Conservation (phyloP, 495 filamentous ascomycete genomes). For the Aspergillus heteromorphus region DNA sequence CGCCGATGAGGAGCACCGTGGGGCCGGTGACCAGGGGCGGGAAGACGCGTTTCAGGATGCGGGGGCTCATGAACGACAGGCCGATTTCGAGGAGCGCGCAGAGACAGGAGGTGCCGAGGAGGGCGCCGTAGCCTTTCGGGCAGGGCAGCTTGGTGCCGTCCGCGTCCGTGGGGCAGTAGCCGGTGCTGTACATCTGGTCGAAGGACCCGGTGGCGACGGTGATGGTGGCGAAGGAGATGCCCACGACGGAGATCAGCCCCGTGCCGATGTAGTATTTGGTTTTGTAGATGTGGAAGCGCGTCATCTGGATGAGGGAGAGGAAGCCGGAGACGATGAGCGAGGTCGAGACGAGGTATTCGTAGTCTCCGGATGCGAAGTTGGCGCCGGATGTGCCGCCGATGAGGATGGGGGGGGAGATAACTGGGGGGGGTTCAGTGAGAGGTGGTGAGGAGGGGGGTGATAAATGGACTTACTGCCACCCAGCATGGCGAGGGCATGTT, state of each 20-base stretch:
- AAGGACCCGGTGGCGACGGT: constrained; percentile 76
- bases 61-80: constrained; percentile 54
- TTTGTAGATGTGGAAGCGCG: constrained; percentile 70
- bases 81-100: constrained; percentile 44
- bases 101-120: constrained; percentile 65
- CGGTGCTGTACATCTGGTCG: constrained; percentile 79
- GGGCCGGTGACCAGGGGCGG: constrained; percentile 85
- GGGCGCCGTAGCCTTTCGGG: constrained; percentile 78
- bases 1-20: constrained; percentile 73
- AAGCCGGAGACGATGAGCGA: constrained; percentile 82
- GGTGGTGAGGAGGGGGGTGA: constrained; percentile 78
- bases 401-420: constrained; percentile 78
- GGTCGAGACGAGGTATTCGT: constrained; percentile 84
- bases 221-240: constrained; percentile 73
- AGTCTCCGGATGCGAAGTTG: constrained; percentile 53
- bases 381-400: constrained; percentile 60
- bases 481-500: constrained; percentile 51
- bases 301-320: constrained; percentile 76
- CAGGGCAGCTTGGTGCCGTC: constrained; percentile 69
- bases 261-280: constrained; percentile 87
- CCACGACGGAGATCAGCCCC: constrained; percentile 85
- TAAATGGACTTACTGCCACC: constrained; percentile 52
- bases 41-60: constrained; percentile 69
- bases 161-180: constrained; percentile 60
- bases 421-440: constrained; percentile 23